Percentiles rank a stretch among this genome's conserved stretches.
These are phyloP conservation scores for Mycena galericulata DNA, from an alignment of 768 basidiomycete species.

Conservation along the genomic window DNA sequence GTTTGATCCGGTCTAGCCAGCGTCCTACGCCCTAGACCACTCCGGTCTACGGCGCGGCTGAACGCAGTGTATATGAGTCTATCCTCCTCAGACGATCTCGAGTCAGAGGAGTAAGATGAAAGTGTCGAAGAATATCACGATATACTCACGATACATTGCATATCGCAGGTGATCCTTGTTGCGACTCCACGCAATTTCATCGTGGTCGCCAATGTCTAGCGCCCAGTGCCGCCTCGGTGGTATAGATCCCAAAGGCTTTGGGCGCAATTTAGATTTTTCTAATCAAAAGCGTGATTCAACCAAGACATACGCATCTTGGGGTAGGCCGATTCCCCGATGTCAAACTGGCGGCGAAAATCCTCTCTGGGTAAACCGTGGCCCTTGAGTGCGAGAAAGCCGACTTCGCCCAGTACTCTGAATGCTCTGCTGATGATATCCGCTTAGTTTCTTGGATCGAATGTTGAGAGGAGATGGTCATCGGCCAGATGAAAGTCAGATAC, in stretches of 20 bases:
- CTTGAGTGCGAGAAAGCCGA: slow-evolving; percentile 33
- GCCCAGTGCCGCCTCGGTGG: slow-evolving; percentile 22
- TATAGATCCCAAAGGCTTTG: slow-evolving; percentile 32
- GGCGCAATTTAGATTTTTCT: background rate
- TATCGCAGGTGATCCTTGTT: slow-evolving; percentile 34
- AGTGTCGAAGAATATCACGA: background rate
- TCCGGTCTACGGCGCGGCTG: too few relatives aligned
- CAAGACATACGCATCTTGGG: slow-evolving; percentile 20
- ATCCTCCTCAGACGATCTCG: slow-evolving; percentile 32
- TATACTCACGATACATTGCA: slow-evolving; percentile 33
- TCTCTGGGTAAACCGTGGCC: slow-evolving; percentile 31
- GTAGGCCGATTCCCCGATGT: slow-evolving; percentile 30
- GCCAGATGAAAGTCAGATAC: slow-evolving; percentile 25
- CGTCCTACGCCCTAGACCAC: too few relatives aligned
- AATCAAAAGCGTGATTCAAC: slow-evolving; percentile 2
- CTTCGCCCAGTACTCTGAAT: slow-evolving; percentile 23
- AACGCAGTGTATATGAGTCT: too few relatives aligned
- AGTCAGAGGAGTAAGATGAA: slow-evolving; percentile 1
- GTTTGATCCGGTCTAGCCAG: too few relatives aligned
- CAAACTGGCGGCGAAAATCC: slow-evolving; percentile 32
- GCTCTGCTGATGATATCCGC: slow-evolving; percentile 23
- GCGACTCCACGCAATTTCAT: slow-evolving; percentile 31
- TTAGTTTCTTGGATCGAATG: slow-evolving; percentile 5
- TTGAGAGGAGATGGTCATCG: slow-evolving; percentile 19
- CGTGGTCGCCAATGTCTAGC: slow-evolving; percentile 13